Evolutionary conservation across 345 rosid genomes (phyloP).

Genomic region (Arabis alpina): DNA sequence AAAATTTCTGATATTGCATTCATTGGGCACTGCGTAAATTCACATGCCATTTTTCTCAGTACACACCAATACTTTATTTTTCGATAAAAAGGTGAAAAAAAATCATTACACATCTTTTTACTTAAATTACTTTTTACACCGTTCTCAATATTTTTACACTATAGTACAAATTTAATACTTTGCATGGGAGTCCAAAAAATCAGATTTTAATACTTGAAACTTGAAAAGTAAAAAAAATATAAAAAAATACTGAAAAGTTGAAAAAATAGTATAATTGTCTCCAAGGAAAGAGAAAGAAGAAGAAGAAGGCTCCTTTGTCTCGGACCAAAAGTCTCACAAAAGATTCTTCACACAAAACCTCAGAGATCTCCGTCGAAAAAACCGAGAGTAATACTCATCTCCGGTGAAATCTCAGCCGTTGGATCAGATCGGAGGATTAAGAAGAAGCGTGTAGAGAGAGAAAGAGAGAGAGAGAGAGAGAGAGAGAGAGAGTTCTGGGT

Average conservation of each 20-base stretch:
- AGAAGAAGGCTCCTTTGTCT: conserved; percentile 40
- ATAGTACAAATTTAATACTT: background rate
- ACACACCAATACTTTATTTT: conserved; percentile 7
- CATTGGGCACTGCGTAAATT: conserved; percentile 39
- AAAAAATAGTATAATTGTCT: conserved; percentile 35
- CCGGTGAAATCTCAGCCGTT: conserved; percentile 42
- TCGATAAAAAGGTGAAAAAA: conserved; percentile 9
- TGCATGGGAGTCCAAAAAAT: conserved; percentile 40
- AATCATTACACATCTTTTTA: background rate
- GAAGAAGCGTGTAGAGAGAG: conserved; percentile 32
- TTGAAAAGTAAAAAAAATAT: conserved; percentile 21
- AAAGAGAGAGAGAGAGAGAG: conserved; percentile 22
- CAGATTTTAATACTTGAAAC: conserved; percentile 35
- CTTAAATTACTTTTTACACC: conserved; percentile 2
- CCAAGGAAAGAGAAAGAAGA: conserved; percentile 33
- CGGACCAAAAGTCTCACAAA: conserved; percentile 14
- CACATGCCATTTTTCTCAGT: conserved; percentile 40
- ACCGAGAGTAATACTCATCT: background rate
- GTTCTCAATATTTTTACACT: background rate
- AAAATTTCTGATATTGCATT: conserved; percentile 30
- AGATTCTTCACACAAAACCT: no score
- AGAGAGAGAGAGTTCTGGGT: conserved; percentile 41
- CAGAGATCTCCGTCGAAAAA: no score
- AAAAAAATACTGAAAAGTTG: conserved; percentile 14
- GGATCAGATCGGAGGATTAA: conserved; percentile 35